phyloP scores from a whole-genome alignment of 768 basidiomycete species.

The Lentinula sp. region DNA sequence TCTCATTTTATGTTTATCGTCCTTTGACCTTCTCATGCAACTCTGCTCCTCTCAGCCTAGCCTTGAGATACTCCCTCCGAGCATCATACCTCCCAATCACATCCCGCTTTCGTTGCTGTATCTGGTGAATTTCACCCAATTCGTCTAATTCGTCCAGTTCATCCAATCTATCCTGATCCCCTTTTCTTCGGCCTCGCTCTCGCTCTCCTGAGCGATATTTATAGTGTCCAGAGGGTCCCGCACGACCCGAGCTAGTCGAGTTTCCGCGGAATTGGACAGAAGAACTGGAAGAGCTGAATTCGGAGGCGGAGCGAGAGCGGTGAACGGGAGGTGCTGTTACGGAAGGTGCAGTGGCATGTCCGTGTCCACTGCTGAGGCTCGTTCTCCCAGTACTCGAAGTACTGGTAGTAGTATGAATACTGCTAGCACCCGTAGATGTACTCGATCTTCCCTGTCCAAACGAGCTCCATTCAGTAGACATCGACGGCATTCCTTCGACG shows the following conservation, averaged over 20 bases:
- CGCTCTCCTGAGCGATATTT: not conserved
- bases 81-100: slow-evolving; percentile 64
- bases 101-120: slow-evolving; percentile 59
- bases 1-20: slow-evolving; percentile 11
- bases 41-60: slow-evolving; percentile 73
- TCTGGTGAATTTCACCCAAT: slow-evolving; percentile 45
- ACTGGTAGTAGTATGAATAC: not conserved
- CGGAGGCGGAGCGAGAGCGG: not conserved
- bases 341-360: not conserved
- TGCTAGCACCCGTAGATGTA: not conserved
- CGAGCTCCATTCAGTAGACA: not conserved
- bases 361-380: not conserved
- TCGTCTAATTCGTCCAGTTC: not conserved
- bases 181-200: not conserved
- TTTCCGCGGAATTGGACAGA: not conserved
- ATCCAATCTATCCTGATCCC: not conserved
- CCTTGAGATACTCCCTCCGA: slow-evolving; percentile 69
- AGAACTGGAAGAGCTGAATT: not conserved
- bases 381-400: not conserved
- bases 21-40: slow-evolving; percentile 44
- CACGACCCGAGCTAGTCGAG: not conserved
- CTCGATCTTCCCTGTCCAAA: not conserved
- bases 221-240: not conserved
- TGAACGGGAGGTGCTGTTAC: not conserved
- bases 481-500: not conserved